phyloP scores from a whole-genome alignment of 352 stramenopile species.

The Globisporangium spinosum region DNA sequence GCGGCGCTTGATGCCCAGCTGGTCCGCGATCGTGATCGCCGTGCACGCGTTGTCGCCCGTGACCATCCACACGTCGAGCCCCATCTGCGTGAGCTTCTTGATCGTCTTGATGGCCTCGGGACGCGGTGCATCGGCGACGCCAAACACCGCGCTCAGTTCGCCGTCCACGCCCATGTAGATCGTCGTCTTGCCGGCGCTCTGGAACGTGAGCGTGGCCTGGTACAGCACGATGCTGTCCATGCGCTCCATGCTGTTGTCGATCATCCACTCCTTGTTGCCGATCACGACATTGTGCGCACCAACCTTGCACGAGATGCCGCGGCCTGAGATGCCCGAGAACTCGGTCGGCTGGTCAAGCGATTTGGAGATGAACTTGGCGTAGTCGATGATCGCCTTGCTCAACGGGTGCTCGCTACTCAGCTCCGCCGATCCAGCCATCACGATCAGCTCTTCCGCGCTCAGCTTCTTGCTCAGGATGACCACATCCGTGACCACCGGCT shows the following conservation, averaged over 20 bases:
- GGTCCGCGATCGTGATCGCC: constrained; percentile 90
- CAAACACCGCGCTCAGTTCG: constrained; percentile 75
- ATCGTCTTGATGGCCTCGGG: constrained; percentile 90
- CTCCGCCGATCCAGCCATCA: constrained; percentile 90
- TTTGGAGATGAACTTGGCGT: constrained; percentile 82
- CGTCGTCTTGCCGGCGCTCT: constrained; percentile 92
- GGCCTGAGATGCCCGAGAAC: constrained; percentile 87
- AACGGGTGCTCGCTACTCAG: constrained; percentile 93
- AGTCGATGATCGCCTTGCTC: constrained; percentile 91
- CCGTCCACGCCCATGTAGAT: constrained; percentile 92
- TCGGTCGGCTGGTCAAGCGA: constrained; percentile 65
- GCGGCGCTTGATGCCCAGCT: constrained; percentile 90
- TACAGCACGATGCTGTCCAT: constrained; percentile 68
- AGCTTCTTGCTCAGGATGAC: constrained; percentile 74
- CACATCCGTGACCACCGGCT: constrained; percentile 86
- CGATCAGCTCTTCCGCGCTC: constrained; percentile 82
- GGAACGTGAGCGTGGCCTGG: constrained; percentile 73
- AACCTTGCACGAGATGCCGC: constrained; percentile 79
- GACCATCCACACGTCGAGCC: constrained; percentile 97
- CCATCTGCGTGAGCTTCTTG: constrained; percentile 87
- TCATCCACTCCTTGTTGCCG: constrained; percentile 91
- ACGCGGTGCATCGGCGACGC: constrained; percentile 85
- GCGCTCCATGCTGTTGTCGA: constrained; percentile 68
- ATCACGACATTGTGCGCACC: constrained; percentile 81
- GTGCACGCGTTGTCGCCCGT: constrained; percentile 97